Evolutionary conservation across 2,329 filamentous ascomycete genomes (phyloP), one percentile per base, ranked within the genome.

Genomic region (Fonsecaea multimorphosa): DNA sequence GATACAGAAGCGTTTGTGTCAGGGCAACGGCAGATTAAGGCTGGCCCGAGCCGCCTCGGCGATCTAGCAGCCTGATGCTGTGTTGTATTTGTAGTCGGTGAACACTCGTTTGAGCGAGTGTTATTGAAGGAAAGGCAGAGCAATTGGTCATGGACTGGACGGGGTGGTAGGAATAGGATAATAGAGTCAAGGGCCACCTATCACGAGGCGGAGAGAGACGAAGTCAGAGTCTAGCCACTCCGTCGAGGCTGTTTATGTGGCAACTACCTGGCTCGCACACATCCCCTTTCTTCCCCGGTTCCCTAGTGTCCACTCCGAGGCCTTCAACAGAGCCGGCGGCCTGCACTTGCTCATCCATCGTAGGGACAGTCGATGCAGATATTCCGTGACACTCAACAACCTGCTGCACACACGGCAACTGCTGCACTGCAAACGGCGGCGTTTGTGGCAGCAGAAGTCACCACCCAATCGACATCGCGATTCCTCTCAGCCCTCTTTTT

Each of bases 1-100:
- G 63, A 72, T 22, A 16, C 19, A 11, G 9, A 19, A 49, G 22
- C 19, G 11, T 12, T 49, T 27, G 1, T 19, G 11, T 49, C 44
- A n/a, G 19, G 12, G 2, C 11, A 14, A 49, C 5, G 44, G 44
- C 19, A 12, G 24, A 24, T 8, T 24, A 5, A 49, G 44, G 22
- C 6, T 12, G 3, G 9, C 44, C 9, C 24, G 44, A 12, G 19
- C 44, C 19, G 19, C 19, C 44, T 24, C 8, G 44, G n/a, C 3
- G 19, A 49, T 9, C 9, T 24, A 49, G 14, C 44, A 49, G n/a
- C 44, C 44, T 24, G 8, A 27, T 40, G 44, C 44, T 49, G 9
- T 49, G 44, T 12, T 49, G 44, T 49, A 49, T 49, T 49, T 24
- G 19, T 49, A 24, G 24, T 24, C 19, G 12, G 2, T 24, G 19